Conservation (phyloP, 768 basidiomycete genomes). For the Pleurotus djamor region DNA sequence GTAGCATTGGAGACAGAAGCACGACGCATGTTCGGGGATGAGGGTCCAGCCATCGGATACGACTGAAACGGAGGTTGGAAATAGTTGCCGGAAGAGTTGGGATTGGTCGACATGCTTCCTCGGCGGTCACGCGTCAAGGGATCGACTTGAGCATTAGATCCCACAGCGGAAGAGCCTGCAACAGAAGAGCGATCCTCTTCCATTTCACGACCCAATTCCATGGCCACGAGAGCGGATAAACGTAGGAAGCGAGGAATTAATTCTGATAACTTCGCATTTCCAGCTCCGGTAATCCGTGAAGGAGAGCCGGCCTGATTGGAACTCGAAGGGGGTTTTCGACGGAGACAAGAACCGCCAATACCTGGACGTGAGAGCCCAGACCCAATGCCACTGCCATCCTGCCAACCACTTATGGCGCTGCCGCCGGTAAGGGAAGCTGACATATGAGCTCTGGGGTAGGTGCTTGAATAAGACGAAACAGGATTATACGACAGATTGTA, state of each 20-base stretch:
- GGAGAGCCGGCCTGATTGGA: background rate
- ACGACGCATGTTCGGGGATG: background rate
- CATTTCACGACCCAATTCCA: conserved; percentile 73
- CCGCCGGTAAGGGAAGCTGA: conserved; percentile 15
- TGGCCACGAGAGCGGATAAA: conserved; percentile 75
- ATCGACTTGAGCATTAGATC: background rate
- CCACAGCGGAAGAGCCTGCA: background rate
- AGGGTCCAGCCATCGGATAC: background rate
- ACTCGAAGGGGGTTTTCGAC: conserved; percentile 33
- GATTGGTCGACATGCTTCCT: background rate
- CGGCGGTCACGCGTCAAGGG: background rate
- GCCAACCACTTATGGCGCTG: conserved; percentile 69
- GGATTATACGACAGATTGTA: conserved; percentile 5
- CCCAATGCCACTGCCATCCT: conserved; percentile 73
- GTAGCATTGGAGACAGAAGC: background rate
- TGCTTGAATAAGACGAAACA: conserved; percentile 1
- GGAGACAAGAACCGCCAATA: conserved; percentile 53
- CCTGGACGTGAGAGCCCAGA: conserved; percentile 63
- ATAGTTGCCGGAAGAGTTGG: background rate
- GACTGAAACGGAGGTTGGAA: background rate
- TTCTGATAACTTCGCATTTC: conserved; percentile 64
- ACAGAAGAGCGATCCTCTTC: conserved; percentile 32
- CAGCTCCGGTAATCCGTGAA: conserved; percentile 35
- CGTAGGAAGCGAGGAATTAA: conserved; percentile 72
- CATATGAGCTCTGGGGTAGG: background rate